phyloP scores from a whole-genome alignment of 2,329 filamentous ascomycete genomes.

The Neopestalotiopsis clavispora region DNA sequence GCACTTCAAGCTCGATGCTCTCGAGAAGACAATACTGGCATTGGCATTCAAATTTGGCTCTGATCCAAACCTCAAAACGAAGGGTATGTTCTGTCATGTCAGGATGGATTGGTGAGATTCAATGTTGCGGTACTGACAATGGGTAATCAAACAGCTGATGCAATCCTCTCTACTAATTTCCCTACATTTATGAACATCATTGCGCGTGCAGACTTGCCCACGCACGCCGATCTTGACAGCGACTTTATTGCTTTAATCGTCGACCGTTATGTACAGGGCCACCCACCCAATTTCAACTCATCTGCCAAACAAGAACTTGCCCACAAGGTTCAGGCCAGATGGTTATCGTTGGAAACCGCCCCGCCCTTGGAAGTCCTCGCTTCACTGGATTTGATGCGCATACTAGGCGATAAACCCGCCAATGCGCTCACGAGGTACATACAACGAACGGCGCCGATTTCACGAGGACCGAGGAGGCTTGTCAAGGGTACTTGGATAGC shows the following conservation, averaged over 20 bases:
- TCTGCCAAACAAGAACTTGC: slow-evolving; percentile 72
- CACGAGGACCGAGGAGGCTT: slow-evolving; percentile 76
- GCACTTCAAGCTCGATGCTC: slow-evolving; percentile 89
- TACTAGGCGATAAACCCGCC: slow-evolving; percentile 63
- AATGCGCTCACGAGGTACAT: slow-evolving; percentile 70
- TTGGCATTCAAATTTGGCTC: slow-evolving; percentile 86
- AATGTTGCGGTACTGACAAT: slow-evolving; percentile 25
- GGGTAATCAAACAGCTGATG: slow-evolving; percentile 71
- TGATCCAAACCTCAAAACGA: slow-evolving; percentile 82
- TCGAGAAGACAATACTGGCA: slow-evolving; percentile 86
- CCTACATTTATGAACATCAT: slow-evolving; percentile 78
- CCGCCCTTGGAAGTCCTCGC: slow-evolving; percentile 74
- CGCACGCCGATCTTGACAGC: slow-evolving; percentile 69
- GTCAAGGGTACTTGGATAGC: slow-evolving; percentile 57
- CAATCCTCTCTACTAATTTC: slow-evolving; percentile 84
- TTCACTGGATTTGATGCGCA: slow-evolving; percentile 70
- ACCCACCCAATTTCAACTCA: slow-evolving; percentile 84
- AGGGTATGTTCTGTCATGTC: slow-evolving; percentile 64
- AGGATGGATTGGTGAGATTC: background rate
- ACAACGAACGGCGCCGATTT: slow-evolving; percentile 75
- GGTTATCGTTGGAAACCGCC: slow-evolving; percentile 65
- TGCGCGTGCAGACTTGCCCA: slow-evolving; percentile 65
- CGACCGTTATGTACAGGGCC: slow-evolving; percentile 85
- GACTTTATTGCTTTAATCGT: slow-evolving; percentile 79
- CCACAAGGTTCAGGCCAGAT: slow-evolving; percentile 71